Evolutionary conservation across 116 monocot genomes (phyloP).

Genomic region (Trichopus zeylanicus): DNA sequence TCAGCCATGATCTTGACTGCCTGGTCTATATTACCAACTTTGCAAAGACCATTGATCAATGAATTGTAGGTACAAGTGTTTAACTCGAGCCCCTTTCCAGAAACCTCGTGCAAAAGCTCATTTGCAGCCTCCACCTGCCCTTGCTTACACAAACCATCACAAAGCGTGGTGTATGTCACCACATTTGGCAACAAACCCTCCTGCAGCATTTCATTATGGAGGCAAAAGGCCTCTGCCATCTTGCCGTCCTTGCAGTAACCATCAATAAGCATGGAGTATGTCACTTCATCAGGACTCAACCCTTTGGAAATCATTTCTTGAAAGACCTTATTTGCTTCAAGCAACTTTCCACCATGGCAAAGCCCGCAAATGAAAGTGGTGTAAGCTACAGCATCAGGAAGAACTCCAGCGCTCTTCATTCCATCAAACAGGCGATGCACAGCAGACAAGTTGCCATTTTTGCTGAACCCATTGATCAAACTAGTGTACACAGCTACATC

Average conservation of each 20-base stretch:
- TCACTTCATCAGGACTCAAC: constrained; percentile 55
- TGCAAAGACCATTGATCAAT: constrained; percentile 91
- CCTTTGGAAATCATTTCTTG: constrained; percentile 55
- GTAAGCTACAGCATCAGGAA: constrained; percentile 60
- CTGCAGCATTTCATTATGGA: constrained; percentile 64
- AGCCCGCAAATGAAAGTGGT: constrained; percentile 64
- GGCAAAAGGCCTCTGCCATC: constrained; percentile 55
- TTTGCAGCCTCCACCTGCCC: constrained; percentile 77
- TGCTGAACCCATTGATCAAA: constrained; percentile 56
- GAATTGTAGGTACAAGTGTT: constrained; percentile 84
- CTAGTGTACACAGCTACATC: constrained; percentile 76
- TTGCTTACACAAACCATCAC: constrained; percentile 85
- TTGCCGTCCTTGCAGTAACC: constrained; percentile 76
- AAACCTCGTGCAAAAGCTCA: constrained; percentile 82
- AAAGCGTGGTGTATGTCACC: constrained; percentile 82
- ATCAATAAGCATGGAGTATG: constrained; percentile 67
- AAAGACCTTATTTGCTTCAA: constrained; percentile 44
- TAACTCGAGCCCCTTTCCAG: constrained; percentile 57
- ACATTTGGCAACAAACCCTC: constrained; percentile 63
- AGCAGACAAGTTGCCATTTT: constrained; percentile 28
- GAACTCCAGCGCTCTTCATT: constrained; percentile 40
- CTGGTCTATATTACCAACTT: constrained; percentile 75
- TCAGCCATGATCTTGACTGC: constrained; percentile 68
- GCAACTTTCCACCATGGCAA: constrained; percentile 38
- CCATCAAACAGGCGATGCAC: constrained; percentile 33